Evolutionary conservation across 495 filamentous ascomycete species (phyloP), one percentile per base, ranked within the genome.

Genomic region (Aspergillus funiculosus): DNA sequence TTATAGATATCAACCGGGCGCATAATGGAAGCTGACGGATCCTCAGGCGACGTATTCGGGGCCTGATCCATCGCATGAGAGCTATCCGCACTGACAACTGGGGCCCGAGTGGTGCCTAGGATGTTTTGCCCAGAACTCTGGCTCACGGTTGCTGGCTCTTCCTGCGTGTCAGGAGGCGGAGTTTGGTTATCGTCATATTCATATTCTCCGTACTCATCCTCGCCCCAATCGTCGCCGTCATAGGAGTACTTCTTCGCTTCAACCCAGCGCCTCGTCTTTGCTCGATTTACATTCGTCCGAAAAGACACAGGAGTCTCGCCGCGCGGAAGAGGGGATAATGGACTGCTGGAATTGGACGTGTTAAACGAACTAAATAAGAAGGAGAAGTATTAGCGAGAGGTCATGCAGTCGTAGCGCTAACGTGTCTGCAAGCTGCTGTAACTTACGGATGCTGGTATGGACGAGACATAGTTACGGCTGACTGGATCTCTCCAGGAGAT

Each of bases 181-280:
- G 69, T 62, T 25, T 69, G 63, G 30, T 75, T 64, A 41, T 80
- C 73, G 21, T 80, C 82, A 52, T 87, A 80, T 38, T 90, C 86
- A 53, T 87, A 81, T 38, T 90, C 86, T 47, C 89, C 83, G 28
- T 86, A 80, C 32, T 91, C 85, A 25, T 87, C 85, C 36, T 84
- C 85, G 30, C 89, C 92, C 87, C 92, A 96, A 56, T 95, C 91
- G 53, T 87, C 89, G 48, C 90, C 92, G 56, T 90, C 92, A 56
- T 98, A 98, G 46, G 83, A 83, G 46, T 82, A 79, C 27, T 81
- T 73, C 61, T 91, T 94, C 17, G 92, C 92, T 55, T 95, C 83
- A 8, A 90, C 83, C 92, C 92, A 98, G 70, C 89, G 89, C 66
- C 81, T 89, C 13, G 92, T 96, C 68, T 95, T 94, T 24, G 83